Percentiles rank a stretch among this genome's conserved stretches.
These are phyloP conservation scores for Rubia tinctorum DNA, from an alignment of 305 asterid species.

Conservation along the genomic window DNA sequence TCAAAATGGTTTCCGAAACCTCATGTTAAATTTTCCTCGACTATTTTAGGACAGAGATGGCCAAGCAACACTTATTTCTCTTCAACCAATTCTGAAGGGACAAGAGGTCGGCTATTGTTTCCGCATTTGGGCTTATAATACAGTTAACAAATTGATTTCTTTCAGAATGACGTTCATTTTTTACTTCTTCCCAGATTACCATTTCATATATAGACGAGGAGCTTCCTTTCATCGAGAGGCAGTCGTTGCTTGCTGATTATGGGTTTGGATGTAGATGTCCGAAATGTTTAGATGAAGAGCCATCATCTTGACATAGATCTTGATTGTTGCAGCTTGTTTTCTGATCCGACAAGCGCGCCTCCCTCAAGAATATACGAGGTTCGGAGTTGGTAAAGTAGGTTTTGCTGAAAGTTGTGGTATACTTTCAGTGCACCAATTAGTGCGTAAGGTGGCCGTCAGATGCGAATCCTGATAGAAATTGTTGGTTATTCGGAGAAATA, in stretches of 20 bases:
- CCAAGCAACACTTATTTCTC: slow-evolving; percentile 68
- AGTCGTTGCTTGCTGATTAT: slow-evolving; percentile 66
- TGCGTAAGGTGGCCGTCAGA: not conserved
- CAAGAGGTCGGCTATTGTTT: slow-evolving; percentile 57
- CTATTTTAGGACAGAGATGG: slow-evolving; percentile 76
- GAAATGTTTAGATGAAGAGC: slow-evolving; percentile 56
- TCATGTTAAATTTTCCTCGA: slow-evolving; percentile 17
- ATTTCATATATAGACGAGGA: slow-evolving; percentile 94
- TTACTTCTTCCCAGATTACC: slow-evolving; percentile 49
- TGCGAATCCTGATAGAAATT: no score
- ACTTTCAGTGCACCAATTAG: not conserved
- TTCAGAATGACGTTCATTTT: not conserved
- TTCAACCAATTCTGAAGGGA: slow-evolving; percentile 56
- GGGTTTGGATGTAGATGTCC: slow-evolving; percentile 79
- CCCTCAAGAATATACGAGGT: not conserved
- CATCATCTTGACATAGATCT: slow-evolving; percentile 15
- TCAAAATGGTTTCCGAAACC: not conserved
- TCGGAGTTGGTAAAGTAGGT: not conserved
- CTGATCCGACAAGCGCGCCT: not conserved
- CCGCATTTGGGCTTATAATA: not conserved
- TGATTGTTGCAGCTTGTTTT: not conserved
- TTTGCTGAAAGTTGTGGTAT: not conserved
- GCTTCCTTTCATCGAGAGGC: slow-evolving; percentile 72
- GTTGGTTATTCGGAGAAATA: no score
- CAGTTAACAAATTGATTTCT: no score